Conservation (phyloP, 2,329 filamentous ascomycete genomes). For the Fusarium marasasianum region DNA sequence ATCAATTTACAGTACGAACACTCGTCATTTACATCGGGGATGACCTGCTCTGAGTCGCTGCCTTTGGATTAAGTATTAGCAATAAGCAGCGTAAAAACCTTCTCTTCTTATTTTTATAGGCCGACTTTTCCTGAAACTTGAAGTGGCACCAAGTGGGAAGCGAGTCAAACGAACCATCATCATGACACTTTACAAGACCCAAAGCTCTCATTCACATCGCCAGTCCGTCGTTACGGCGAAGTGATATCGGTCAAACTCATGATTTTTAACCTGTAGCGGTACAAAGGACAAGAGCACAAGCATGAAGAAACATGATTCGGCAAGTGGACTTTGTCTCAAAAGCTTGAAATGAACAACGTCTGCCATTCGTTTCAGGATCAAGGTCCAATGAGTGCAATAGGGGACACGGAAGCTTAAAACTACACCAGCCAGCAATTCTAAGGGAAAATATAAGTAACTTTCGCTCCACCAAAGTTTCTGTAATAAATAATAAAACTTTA, state of each 20-base stretch:
- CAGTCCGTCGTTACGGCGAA: too few species aligned
- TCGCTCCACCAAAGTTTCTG: neutral
- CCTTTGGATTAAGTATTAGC: too few species aligned
- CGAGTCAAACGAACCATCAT: too few species aligned
- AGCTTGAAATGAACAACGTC: neutral
- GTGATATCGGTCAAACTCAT: too few species aligned
- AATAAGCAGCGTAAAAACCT: too few species aligned
- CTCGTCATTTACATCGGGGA: too few species aligned
- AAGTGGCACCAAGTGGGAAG: neutral
- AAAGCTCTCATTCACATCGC: too few species aligned
- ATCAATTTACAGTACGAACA: too few species aligned
- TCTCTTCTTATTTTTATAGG: neutral
- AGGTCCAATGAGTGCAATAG: neutral
- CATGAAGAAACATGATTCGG: fast-evolving
- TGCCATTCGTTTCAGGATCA: neutral
- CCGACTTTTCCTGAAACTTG: fast-evolving
- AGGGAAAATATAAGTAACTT: neutral
- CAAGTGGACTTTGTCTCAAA: fast-evolving
- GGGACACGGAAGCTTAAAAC: neutral
- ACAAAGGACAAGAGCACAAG: neutral
- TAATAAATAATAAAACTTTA: neutral
- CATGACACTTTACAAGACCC: too few species aligned
- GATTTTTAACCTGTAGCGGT: too few species aligned
- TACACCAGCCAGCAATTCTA: neutral
- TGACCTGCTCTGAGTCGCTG: too few species aligned